Evolutionary conservation across 352 stramenopile species (phyloP).

Genomic region (Globisporangium apiculatum): DNA sequence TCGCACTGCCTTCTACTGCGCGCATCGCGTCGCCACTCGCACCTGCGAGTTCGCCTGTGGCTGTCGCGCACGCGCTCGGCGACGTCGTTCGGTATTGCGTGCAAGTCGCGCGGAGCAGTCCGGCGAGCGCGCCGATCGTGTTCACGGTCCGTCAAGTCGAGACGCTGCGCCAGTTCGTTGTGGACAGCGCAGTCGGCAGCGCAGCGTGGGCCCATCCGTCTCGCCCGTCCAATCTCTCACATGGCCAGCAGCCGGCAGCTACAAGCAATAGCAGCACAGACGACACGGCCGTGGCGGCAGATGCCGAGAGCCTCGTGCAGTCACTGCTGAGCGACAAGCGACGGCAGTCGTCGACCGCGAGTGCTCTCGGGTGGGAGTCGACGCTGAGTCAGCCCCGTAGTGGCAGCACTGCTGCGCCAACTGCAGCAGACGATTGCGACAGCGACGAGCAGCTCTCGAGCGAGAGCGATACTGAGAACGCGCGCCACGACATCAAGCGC

Average conservation of each 20-base stretch:
- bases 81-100: conserved; percentile 10
- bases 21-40: conserved; percentile 8
- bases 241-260: too few relatives aligned
- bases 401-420: too few relatives aligned
- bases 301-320: neutral
- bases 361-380: neutral
- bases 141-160: conserved; percentile 25
- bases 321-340: neutral
- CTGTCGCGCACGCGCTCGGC: conserved; percentile 1
- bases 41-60: neutral
- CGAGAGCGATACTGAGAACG: conserved; percentile 13
- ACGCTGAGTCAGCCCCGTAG: neutral
- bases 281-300: too few relatives aligned
- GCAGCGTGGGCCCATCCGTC: neutral
- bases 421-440: conserved; percentile 11
- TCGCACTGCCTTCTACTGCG: conserved; percentile 6
- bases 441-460: conserved; percentile 14
- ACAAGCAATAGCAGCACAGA: too few relatives aligned
- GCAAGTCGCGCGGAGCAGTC: conserved; percentile 7
- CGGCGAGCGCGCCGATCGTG: conserved; percentile 5
- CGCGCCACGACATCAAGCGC: conserved; percentile 29
- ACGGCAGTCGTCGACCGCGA: neutral
- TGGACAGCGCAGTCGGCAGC: conserved; percentile 6
- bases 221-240: too few relatives aligned
- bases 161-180: conserved; percentile 26